Percentiles rank a stretch among this genome's conserved stretches.
phyloP scores from a whole-genome alignment of 805 yeast species.

The Cyberlindnera mycetangii region DNA sequence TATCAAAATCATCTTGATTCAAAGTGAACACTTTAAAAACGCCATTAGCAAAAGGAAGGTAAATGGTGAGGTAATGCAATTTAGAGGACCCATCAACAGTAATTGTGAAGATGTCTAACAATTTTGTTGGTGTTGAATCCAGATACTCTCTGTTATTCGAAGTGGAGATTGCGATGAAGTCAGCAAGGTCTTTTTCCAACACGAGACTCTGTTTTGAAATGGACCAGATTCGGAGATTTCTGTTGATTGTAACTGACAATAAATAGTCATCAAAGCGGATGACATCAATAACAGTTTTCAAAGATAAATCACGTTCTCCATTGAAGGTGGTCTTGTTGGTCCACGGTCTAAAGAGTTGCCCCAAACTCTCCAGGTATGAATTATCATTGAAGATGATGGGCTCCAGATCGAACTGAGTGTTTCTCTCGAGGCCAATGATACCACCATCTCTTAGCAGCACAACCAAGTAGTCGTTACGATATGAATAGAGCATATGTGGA shows the following conservation, averaged over 20 bases:
- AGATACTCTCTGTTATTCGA: constrained; percentile 26
- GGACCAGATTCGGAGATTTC: constrained; percentile 60
- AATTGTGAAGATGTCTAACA: constrained; percentile 23
- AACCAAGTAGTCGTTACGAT: constrained; percentile 44
- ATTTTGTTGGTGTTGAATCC: constrained; percentile 31
- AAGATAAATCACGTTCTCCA: constrained; percentile 40
- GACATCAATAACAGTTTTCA: constrained; percentile 34
- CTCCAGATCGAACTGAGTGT: constrained; percentile 28
- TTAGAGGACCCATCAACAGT: constrained; percentile 7
- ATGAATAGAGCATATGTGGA: constrained; percentile 51
- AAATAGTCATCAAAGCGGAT: constrained; percentile 28
- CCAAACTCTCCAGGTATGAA: constrained; percentile 39
- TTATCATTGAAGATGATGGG: constrained; percentile 55
- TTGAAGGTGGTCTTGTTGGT: constrained; percentile 28
- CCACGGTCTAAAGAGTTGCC: constrained; percentile 31
- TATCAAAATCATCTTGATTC: constrained; percentile 19
- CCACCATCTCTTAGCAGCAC: constrained; percentile 79
- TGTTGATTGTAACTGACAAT: constrained; percentile 53
- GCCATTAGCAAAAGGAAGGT: constrained; percentile 43
- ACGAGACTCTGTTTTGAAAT: constrained; percentile 34
- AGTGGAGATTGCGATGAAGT: constrained; percentile 10
- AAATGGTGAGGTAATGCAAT: constrained; percentile 33
- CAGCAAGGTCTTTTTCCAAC: constrained; percentile 24
- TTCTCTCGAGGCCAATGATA: constrained; percentile 48
- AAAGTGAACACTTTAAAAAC: constrained; percentile 38